Evolutionary conservation across 257 asterid genomes (phyloP), one percentile per base, ranked within the genome.

Genomic region (Linderniella brevidens): DNA sequence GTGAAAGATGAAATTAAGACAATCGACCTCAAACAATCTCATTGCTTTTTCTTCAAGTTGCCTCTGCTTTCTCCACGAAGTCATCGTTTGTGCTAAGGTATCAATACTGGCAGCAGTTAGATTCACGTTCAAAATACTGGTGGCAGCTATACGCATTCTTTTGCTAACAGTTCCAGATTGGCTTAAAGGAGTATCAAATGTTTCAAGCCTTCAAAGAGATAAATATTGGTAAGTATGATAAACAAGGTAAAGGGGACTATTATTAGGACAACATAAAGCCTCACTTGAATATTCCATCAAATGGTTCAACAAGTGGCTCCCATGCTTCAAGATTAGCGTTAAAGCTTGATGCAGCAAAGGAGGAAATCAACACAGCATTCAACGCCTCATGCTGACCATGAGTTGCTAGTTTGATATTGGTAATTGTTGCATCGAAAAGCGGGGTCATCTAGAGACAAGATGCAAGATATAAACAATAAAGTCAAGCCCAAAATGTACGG

Each of bases 281-380:
- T 69, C 75, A 88, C 98, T 85, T 88, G 64, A 84, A 85, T 62
- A 81, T 88, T 54, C 98, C 98, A 44, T 88, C 96, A 70, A 88
- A 88, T 51, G 98, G 94, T 80, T 88, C 98, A 58, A 88, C 75
- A 47, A 84, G 82, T 56, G 98, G 98, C 63, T 88, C 98, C 98
- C 98, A 88, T 17, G 96, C 94, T 69, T 88, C 98, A 54, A 88
- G 71, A 46, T 78, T 79, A 47, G 77, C 61, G 61, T 88, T 88
- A 68, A 88, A 88, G 43, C 92, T 84, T 67, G 98, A 88, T 12
- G 93, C 96, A 18, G 96, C 95, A 54, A 88, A 71, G 18, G 94
- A 78, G 63, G 93, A 77, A 68, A 84, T 71, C 65, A 88, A 63
- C 50, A 81, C 96, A 9, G 96, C 96, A 42, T 75, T 88, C 87